Evolutionary conservation across 495 filamentous ascomycete genomes (phyloP), one percentile per base, ranked within the genome.

Genomic region (Xylaria cubensis): DNA sequence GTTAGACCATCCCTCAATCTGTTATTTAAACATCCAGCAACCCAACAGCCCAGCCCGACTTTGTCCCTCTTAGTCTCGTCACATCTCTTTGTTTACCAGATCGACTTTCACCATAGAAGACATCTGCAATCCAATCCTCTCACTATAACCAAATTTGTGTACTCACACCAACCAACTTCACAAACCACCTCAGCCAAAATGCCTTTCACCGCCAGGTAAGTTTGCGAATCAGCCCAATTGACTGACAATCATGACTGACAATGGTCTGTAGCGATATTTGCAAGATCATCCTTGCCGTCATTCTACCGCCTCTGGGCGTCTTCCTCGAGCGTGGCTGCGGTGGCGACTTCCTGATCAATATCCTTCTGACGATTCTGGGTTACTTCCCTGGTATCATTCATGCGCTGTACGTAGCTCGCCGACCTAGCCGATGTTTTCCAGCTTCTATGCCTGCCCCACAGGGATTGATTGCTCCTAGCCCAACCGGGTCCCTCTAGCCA

Each of bases 241-340:
- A 7, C 29, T n/a, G 68, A 19, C n/a, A 1, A 46, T 26, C 26
- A 10, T 69, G 10, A 65, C 24, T 62, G 19, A 70, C 64, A 42
- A 8, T 42, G 50, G 1, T 10, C 32, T 53, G 41, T 77, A 94
- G 92, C 81, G 92, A 95, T 77, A 93, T 94, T 86, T 91, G 90
- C 91, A 94, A 95, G 86, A 93, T 95, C 85, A 89, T 96, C 83
- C 87, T 94, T 81, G 92, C 93, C 84, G 86, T 97, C 84, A 83
- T 97, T 85, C 86, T 97, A 64, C 95, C 95, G 50, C 95, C 95
- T 74, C 86, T 97, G 44, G 93, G 94, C 81, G 95, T 97, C 80
- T 97, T 97, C 88, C 89, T 97, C 70, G 92, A 96, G 86, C 90
- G 91, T 50, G 94, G 94, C 79, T 94, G 92, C 84, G 88, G 89